Base-by-base conservation (phyloP, 192 early-diverging fungal genomes). In the Lobosporangium transversale region DNA sequence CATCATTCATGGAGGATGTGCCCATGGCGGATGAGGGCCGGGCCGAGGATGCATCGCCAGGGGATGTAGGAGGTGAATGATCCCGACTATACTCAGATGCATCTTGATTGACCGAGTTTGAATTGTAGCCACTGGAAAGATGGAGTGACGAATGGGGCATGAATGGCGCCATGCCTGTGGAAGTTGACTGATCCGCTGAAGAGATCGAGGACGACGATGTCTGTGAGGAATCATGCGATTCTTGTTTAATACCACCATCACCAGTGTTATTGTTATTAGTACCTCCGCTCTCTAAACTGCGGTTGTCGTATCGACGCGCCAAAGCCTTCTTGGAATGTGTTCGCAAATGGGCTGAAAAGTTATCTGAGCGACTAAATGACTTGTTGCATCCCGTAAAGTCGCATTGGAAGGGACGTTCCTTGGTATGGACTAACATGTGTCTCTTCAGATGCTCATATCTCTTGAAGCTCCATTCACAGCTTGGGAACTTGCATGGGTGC, bases 371-470 rank as follows among this genome's bases (percentile, higher is more conserved):
- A 58, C 89, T 91, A 66, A 95, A 95, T 8, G 81, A 84, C 79
- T 93, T 93, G 67, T 89, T 90, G 68, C 93, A 95, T 53, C 88
- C 89, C 36, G 87, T 81, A 73, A 83, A 85, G 43, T 82, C 80
- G 74, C 91, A 93, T 43, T 81, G 74, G 79, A 90, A 88, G 45
- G 91, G 90, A 47, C 88, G 80, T 60, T 91, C 90, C 43, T 91
- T 91, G 40, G 92, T 89, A 67, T 93, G 92, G 2, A 89, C 89
- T 54, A 92, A 82, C 84, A 90, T 86, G 66, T 93, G 93, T 42
- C 92, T 88, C 53, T 90, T 93, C 26, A 94, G 80, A 60, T 94
- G 93, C 66, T 93, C 91, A 47, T 88, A 92, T 23, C 91, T 82
- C 76, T 93, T 93, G 74, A 94, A 94, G 30, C 79, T 83, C 86